These are phyloP conservation scores for Toxoplasma gondii DNA, from an alignment of 169 alveolate species.

Conservation along the genomic window DNA sequence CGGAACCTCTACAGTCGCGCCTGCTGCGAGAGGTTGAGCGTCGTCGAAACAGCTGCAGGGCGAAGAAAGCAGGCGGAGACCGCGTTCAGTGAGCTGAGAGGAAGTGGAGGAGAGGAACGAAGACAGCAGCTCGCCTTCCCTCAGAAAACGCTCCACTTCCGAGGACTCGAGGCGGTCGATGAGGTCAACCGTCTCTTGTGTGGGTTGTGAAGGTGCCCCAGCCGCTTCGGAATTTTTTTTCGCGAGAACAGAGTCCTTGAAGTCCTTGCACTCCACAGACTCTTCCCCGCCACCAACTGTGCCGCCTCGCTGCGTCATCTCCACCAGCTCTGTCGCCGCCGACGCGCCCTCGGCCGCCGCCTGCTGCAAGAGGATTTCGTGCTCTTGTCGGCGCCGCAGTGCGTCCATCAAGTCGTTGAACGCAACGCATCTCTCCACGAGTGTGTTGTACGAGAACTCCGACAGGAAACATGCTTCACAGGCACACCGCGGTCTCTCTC, in stretches of 20 bases:
- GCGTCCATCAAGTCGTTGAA: conserved; percentile 33
- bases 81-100: conserved; percentile 21
- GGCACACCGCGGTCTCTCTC: background rate
- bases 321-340: background rate
- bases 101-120: background rate
- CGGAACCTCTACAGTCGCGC: background rate
- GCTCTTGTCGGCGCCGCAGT: background rate
- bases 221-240: background rate
- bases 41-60: conserved; percentile 13
- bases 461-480: conserved; percentile 39
- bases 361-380: background rate
- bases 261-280: background rate
- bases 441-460: conserved; percentile 32
- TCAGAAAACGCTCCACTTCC: background rate
- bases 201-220: background rate
- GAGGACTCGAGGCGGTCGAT: background rate
- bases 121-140: background rate
- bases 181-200: background rate
- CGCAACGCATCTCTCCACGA: conserved; percentile 19
- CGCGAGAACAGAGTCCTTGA: no score
- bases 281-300: background rate
- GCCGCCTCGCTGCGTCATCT: background rate
- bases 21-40: background rate
- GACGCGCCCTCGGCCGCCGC: background rate
- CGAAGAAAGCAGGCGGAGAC: conserved; percentile 10